Conservation (phyloP, 495 filamentous ascomycete genomes). For the Xylaria curta region DNA sequence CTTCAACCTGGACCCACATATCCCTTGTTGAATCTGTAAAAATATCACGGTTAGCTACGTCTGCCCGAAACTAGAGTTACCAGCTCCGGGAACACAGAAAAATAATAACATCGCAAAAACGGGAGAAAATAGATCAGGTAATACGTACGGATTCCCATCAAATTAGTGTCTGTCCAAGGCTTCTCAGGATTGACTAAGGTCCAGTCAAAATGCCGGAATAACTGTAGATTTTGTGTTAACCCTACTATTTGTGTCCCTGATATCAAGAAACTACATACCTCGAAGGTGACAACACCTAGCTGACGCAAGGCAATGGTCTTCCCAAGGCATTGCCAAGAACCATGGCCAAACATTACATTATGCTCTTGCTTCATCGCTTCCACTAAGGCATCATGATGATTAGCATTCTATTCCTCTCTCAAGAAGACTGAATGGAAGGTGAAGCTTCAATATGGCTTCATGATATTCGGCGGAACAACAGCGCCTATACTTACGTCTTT, state of each 20-base stretch:
- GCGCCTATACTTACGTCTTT: constrained; percentile 33
- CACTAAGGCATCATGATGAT: constrained; percentile 16
- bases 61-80: too few species aligned
- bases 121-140: neutral
- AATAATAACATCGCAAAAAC: neutral
- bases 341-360: constrained; percentile 61
- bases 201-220: constrained; percentile 58
- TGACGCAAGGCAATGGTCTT: constrained; percentile 63
- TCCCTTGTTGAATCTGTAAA: constrained; percentile 2
- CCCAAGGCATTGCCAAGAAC: constrained; percentile 60
- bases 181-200: constrained; percentile 49
- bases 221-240: constrained; percentile 35
- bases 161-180: constrained; percentile 39
- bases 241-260: neutral
- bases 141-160: constrained; percentile 7
- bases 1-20: constrained; percentile 21
- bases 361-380: constrained; percentile 56
- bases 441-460: neutral
- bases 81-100: neutral
- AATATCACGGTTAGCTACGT: neutral
- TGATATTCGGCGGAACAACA: neutral
- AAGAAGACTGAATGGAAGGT: neutral
- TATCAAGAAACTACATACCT: constrained; percentile 46
- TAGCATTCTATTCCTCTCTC: neutral
- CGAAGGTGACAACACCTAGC: constrained; percentile 57